Conservation (phyloP, 2,329 filamentous ascomycete genomes). For the Ophioceras dolichostomum region DNA sequence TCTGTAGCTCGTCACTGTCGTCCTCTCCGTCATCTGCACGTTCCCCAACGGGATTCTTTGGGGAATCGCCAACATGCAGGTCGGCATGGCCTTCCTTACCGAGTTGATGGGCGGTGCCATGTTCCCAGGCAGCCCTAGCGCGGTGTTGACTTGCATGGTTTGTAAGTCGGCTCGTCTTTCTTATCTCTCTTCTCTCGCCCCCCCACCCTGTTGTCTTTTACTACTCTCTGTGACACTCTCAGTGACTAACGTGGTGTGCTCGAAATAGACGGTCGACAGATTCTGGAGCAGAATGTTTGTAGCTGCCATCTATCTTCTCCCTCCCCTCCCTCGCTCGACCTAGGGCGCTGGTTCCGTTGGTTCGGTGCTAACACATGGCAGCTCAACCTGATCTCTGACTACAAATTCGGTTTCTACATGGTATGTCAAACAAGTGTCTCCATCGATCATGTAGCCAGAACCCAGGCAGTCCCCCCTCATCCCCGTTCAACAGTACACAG, state of each 20-base stretch:
- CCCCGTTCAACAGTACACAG: too few relatives aligned
- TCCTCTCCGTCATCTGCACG: conserved; percentile 13
- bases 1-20: conserved; percentile 13
- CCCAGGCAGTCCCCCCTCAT: too few relatives aligned
- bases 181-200: too few relatives aligned
- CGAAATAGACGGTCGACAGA: too few relatives aligned
- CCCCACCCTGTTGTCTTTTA: too few relatives aligned
- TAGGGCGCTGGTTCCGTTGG: neutral
- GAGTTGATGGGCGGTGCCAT: conserved; percentile 17
- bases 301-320: neutral
- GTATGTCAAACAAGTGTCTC: too few relatives aligned
- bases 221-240: too few relatives aligned
- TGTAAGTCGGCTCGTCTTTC: too few relatives aligned
- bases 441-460: too few relatives aligned
- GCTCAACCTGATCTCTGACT: conserved; percentile 19
- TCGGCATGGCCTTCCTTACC: conserved; percentile 15
- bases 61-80: conserved; percentile 16
- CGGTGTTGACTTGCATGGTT: conserved; percentile 16
- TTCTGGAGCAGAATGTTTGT: conserved; percentile 16
- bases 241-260: too few relatives aligned
- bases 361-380: too few relatives aligned
- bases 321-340: neutral
- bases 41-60: conserved; percentile 18
- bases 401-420: conserved; percentile 25
- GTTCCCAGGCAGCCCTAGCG: conserved; percentile 15